Conservation (phyloP, 2,329 filamentous ascomycete genomes). For the Diaporthe citriasiana region DNA sequence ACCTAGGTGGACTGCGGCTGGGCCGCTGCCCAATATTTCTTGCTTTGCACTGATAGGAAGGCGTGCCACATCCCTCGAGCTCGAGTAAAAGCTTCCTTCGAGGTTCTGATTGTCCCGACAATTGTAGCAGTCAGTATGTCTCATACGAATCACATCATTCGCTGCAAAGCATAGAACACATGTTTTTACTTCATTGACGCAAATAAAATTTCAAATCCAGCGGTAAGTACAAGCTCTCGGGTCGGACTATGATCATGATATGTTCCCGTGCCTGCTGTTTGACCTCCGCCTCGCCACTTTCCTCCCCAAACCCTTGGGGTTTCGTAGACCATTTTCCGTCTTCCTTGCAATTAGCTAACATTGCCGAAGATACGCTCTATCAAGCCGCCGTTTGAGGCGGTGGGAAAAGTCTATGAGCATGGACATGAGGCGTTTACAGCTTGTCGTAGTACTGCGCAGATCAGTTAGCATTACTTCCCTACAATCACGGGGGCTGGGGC, state of each 20-base stretch:
- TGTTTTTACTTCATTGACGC: constrained; percentile 31
- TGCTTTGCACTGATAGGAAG: background rate
- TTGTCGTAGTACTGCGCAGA: constrained; percentile 94
- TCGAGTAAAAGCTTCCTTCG: background rate
- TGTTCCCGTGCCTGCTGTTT: constrained; percentile 54
- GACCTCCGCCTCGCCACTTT: constrained; percentile 54
- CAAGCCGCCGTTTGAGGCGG: constrained; percentile 55
- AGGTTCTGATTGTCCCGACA: background rate
- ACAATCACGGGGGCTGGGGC: background rate
- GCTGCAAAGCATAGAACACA: background rate
- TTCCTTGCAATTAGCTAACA: constrained; percentile 42
- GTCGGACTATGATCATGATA: constrained; percentile 51
- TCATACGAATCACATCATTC: background rate
- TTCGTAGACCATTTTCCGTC: constrained; percentile 44
- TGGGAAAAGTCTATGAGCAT: constrained; percentile 61
- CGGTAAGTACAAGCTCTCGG: constrained; percentile 59
- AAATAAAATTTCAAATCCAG: constrained; percentile 52
- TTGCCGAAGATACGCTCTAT: constrained; percentile 55
- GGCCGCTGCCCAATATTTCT: background rate
- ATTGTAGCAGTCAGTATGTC: too few relatives aligned
- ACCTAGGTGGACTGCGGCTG: background rate
- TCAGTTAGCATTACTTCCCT: constrained; percentile 53
- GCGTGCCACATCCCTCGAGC: background rate
- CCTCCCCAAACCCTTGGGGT: constrained; percentile 42
- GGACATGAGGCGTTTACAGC: constrained; percentile 77